Base-by-base conservation (phyloP, 2,329 filamentous ascomycete genomes). In the Purpureocillium takamizusanense region DNA sequence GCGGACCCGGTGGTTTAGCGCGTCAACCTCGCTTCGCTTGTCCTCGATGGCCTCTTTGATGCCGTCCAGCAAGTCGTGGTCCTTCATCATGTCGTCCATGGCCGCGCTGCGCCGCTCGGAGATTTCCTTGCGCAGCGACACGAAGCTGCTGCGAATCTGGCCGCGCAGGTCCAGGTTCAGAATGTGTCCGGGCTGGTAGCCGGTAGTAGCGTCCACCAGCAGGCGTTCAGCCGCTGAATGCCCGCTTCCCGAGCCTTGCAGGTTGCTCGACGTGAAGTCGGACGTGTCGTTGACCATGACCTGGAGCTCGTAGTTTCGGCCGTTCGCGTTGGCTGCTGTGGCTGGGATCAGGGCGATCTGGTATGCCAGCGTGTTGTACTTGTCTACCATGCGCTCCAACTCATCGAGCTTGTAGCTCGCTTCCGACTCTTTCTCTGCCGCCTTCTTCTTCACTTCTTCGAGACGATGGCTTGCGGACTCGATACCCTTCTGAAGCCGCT, bases 11-110 rank as follows among this genome's bases (percentile, higher is more conserved):
- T 97, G 90, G 49, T 90, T 85, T 13, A 98, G 70, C 4, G 87
- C 85, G 57, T 95, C 90, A 14, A 98, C 86, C 57, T 98, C 92
- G 47, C 81, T 83, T 44, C 83, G 76, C 66, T 95, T 95, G 63
- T 98, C 90, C 56, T 95, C 89, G 61, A 98, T 92, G 13, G 89
- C 88, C 63, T 98, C 94, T 60, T 92, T 92, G 58, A 95, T 90
- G 49, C 85, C 86, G 59, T 97, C 89, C 9, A 98, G 76, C 46
- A 94, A 72, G 57, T 97, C 92, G 53, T 94, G 85, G 49, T 94
- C 88, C 55, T 92, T 90, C 75, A 95, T 85, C 70, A 95, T 92
- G 37, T 82, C 80, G 55, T 97, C 90, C 53, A 94, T 80, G 1
- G 84, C 84, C 5, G 76, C 68, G 44, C 83, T 87, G 37, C 90